Evolutionary conservation across 2,329 filamentous ascomycete species (phyloP).

Genomic region (Paraconiothyrium sp.): DNA sequence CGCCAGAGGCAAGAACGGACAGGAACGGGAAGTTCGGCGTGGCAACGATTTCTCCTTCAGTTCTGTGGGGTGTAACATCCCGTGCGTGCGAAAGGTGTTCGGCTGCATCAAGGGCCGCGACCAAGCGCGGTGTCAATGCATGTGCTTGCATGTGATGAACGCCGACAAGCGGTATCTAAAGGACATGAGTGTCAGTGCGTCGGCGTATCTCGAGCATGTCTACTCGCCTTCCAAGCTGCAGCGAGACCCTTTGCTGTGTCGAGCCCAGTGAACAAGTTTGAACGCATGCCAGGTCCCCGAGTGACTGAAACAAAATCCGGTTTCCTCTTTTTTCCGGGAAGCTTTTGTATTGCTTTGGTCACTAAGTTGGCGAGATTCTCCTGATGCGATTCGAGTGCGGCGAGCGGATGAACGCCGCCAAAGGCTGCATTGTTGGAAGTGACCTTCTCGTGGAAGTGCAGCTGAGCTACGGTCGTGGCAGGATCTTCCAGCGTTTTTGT

Average conservation of each 20-base stretch:
- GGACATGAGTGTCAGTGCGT: constrained; percentile 12
- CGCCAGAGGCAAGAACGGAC: constrained; percentile 88
- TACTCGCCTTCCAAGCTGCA: constrained; percentile 72
- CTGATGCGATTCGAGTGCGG: constrained; percentile 80
- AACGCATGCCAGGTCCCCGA: constrained; percentile 86
- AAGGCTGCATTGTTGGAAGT: constrained; percentile 81
- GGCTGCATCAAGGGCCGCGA: constrained; percentile 64
- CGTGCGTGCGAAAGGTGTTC: constrained; percentile 14
- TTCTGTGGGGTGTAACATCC: constrained; percentile 13
- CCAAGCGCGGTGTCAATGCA: constrained; percentile 84
- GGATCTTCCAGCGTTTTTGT: constrained; percentile 49
- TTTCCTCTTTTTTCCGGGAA: constrained; percentile 59
- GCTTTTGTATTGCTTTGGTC: constrained; percentile 65
- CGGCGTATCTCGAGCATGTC: too few species aligned
- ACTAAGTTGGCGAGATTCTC: constrained; percentile 74
- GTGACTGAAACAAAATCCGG: constrained; percentile 92
- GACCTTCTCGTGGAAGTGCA: constrained; percentile 82
- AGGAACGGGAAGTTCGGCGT: constrained; percentile 81
- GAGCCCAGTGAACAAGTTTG: constrained; percentile 79
- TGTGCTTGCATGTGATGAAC: constrained; percentile 99
- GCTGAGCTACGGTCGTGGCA: constrained; percentile 55
- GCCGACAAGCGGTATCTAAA: constrained; percentile 75
- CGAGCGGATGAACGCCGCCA: constrained; percentile 80
- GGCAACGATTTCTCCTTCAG: not conserved
- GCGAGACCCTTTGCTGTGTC: constrained; percentile 88